phyloP scores from a whole-genome alignment of 352 stramenopile species.

The Globisporangium sylvaticum region DNA sequence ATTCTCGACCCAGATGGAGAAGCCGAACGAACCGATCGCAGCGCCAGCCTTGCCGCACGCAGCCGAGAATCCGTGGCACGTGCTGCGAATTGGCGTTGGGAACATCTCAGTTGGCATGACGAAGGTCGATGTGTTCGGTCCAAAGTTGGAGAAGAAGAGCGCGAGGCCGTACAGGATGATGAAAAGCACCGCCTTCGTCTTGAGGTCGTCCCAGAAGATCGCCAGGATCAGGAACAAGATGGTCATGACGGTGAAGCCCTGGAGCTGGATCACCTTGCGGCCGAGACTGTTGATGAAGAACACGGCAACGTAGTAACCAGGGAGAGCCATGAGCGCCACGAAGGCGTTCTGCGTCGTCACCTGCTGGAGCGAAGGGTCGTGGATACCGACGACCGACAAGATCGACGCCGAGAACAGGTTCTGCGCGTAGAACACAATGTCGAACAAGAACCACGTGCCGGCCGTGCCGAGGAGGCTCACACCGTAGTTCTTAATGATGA shows the following conservation, averaged over 20 bases:
- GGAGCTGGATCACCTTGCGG: constrained; percentile 47
- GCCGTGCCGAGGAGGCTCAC: constrained; percentile 55
- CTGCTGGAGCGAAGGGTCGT: constrained; percentile 38
- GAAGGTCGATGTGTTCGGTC: constrained; percentile 85
- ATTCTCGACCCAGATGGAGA: constrained; percentile 59
- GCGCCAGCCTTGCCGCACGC: constrained; percentile 83
- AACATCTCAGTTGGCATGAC: constrained; percentile 88
- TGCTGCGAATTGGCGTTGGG: constrained; percentile 79
- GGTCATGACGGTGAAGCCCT: constrained; percentile 68
- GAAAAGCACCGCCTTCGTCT: constrained; percentile 49
- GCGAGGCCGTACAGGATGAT: constrained; percentile 69
- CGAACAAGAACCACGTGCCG: constrained; percentile 83
- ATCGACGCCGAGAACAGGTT: constrained; percentile 77
- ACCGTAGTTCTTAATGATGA: constrained; percentile 53
- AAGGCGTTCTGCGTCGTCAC: constrained; percentile 60
- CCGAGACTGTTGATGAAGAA: constrained; percentile 48
- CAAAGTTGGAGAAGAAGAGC: constrained; percentile 26
- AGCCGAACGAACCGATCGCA: constrained; percentile 58
- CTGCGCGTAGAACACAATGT: constrained; percentile 81
- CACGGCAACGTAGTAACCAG: constrained; percentile 79
- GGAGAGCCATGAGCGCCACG: constrained; percentile 61
- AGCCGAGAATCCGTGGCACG: constrained; percentile 87
- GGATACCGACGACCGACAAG: constrained; percentile 50
- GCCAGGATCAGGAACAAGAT: constrained; percentile 57
- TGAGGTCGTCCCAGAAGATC: constrained; percentile 54